phyloP scores from a whole-genome alignment of 208 protist genomes.

The Crithidia expoeki region DNA sequence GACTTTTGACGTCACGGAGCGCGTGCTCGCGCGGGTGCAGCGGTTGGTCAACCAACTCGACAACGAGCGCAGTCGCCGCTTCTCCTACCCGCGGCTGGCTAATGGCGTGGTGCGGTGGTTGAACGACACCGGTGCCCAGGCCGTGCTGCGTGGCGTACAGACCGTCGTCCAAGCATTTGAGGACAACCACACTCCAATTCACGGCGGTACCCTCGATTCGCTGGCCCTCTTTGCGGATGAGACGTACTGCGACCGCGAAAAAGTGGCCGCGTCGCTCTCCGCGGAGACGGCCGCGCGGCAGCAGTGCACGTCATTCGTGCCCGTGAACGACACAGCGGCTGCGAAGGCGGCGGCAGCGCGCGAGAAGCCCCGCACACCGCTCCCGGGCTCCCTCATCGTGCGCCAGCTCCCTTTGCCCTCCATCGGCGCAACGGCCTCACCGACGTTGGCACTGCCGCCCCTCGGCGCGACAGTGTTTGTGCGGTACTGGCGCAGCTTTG shows the following conservation, averaged over 20 bases:
- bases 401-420: constrained; percentile 20
- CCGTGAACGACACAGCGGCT: background rate
- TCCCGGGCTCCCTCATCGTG: constrained; percentile 13
- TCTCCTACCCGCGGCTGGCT: constrained; percentile 58
- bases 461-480: constrained; percentile 59
- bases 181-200: constrained; percentile 44
- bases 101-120: constrained; percentile 50
- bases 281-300: background rate
- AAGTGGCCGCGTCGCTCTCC: background rate
- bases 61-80: constrained; percentile 47
- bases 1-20: constrained; percentile 55
- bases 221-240: constrained; percentile 61
- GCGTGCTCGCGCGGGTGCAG: constrained; percentile 28
- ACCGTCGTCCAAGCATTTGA: constrained; percentile 68
- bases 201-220: constrained; percentile 48
- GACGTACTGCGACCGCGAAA: constrained; percentile 35
- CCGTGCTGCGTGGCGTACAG: constrained; percentile 48
- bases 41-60: constrained; percentile 47
- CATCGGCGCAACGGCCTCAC: constrained; percentile 18
- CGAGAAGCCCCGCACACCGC: constrained; percentile 6
- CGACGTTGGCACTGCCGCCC: constrained; percentile 26
- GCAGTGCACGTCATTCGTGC: background rate
- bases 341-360: background rate
- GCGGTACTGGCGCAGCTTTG: constrained; percentile 65
- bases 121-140: constrained; percentile 53